Conservation (phyloP, 208 protist species). For the Leishmania martiniquensis region DNA sequence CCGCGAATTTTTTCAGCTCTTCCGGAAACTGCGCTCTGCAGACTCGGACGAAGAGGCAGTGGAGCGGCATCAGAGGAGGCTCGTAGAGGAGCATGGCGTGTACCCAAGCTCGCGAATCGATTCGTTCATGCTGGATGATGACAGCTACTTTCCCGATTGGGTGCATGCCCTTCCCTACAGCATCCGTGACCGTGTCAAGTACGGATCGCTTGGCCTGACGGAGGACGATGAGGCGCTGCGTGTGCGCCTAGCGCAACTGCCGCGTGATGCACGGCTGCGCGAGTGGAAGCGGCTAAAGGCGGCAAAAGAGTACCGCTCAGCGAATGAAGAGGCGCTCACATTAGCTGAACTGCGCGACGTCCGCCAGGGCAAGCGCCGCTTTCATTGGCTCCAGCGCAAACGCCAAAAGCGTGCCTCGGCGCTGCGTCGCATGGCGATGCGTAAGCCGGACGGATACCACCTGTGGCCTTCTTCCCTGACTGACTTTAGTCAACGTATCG, state of each 20-base stretch:
- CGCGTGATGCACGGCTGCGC: conserved; percentile 57
- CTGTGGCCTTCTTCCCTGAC: conserved; percentile 74
- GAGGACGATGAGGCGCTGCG: conserved; percentile 89
- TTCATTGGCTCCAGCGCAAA: conserved; percentile 87
- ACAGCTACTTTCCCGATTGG: conserved; percentile 85
- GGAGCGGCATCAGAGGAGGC: conserved; percentile 57
- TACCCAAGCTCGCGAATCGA: conserved; percentile 80
- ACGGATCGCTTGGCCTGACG: conserved; percentile 83
- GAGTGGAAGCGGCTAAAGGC: conserved; percentile 82
- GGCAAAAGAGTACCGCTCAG: conserved; percentile 75
- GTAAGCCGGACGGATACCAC: conserved; percentile 75
- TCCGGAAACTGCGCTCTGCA: conserved; percentile 48
- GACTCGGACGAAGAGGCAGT: conserved; percentile 69
- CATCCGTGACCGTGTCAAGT: conserved; percentile 89
- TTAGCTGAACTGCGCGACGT: conserved; percentile 76
- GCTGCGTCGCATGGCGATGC: conserved; percentile 74
- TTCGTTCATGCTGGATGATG: conserved; percentile 90
- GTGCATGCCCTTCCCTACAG: conserved; percentile 84
- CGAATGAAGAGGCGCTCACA: conserved; percentile 74
- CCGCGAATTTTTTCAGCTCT: conserved; percentile 71
- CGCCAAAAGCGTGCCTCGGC: conserved; percentile 65
- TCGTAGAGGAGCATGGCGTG: conserved; percentile 82
- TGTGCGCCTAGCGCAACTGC: conserved; percentile 71
- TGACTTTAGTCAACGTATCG: conserved; percentile 83
- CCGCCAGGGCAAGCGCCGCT: conserved; percentile 79